Evolutionary conservation across 495 filamentous ascomycete genomes (phyloP).

Genomic region (Aspergillus coremiiformis): DNA sequence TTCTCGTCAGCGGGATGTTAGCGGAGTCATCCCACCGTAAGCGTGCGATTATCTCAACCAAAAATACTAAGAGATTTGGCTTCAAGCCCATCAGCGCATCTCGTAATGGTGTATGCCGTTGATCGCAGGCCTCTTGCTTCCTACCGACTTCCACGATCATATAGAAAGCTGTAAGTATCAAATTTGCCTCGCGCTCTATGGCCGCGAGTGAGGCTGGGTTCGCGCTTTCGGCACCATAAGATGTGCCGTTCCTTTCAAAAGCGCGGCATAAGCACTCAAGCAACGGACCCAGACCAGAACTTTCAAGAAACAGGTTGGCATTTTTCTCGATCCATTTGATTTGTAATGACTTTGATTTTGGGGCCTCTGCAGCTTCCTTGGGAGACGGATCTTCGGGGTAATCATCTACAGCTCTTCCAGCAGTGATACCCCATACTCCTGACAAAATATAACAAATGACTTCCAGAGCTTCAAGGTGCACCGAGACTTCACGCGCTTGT

Average conservation of each 20-base stretch:
- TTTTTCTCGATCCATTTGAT: slow-evolving; percentile 62
- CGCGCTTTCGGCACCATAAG: slow-evolving; percentile 24
- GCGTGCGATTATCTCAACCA: slow-evolving; percentile 67
- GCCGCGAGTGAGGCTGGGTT: slow-evolving; percentile 30
- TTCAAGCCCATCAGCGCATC: slow-evolving; percentile 43
- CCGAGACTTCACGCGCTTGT: slow-evolving; percentile 43
- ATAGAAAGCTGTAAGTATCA: slow-evolving; percentile 59
- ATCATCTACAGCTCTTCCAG: slow-evolving; percentile 36
- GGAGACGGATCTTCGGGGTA: slow-evolving; percentile 19
- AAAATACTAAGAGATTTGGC: slow-evolving; percentile 61
- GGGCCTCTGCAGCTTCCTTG: slow-evolving; percentile 30
- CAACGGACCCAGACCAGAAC: slow-evolving; percentile 51
- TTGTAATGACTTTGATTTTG: slow-evolving; percentile 50
- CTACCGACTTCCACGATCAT: slow-evolving; percentile 63
- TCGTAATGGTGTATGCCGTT: slow-evolving; percentile 24
- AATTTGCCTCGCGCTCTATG: slow-evolving; percentile 41
- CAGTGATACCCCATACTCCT: slow-evolving; percentile 71
- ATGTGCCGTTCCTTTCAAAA: slow-evolving; percentile 44
- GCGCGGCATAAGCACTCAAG: slow-evolving; percentile 52
- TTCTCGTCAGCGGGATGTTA: slow-evolving; percentile 55
- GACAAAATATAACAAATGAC: slow-evolving; percentile 69
- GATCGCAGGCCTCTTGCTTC: slow-evolving; percentile 28
- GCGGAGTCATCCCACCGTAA: slow-evolving; percentile 82
- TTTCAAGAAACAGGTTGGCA: slow-evolving; percentile 50
- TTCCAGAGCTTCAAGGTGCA: slow-evolving; percentile 59